Percentiles rank a stretch among this genome's conserved stretches.
These are phyloP conservation scores for Aspergillus candidus DNA, from an alignment of 2,329 filamentous ascomycete genomes.

Conservation along the genomic window DNA sequence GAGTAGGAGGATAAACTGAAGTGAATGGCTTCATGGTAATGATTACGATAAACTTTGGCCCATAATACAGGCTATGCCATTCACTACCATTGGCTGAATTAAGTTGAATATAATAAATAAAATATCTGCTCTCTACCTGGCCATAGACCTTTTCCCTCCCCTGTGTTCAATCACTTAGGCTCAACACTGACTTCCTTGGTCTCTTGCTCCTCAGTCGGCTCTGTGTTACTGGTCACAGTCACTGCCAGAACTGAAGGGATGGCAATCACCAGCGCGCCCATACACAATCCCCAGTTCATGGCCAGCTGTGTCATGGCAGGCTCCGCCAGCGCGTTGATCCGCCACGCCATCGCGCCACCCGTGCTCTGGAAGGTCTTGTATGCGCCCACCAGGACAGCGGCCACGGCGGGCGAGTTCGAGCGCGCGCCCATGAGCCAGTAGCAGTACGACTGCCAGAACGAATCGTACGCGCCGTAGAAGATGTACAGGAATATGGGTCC, in stretches of 20 bases:
- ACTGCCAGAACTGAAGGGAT: slow-evolving; percentile 42
- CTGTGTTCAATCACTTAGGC: no score
- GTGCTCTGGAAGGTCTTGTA: slow-evolving; percentile 44
- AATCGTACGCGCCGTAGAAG: slow-evolving; percentile 64
- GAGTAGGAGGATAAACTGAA: no score
- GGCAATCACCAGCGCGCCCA: slow-evolving; percentile 39
- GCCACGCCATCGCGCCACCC: slow-evolving; percentile 45
- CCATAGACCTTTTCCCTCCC: no score
- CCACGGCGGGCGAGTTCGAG: slow-evolving; percentile 37
- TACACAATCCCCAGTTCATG: slow-evolving; percentile 44
- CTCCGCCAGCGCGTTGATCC: slow-evolving; percentile 35
- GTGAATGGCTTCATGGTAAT: no score
- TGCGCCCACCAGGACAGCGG: slow-evolving; percentile 43
- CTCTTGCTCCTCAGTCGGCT: slow-evolving; percentile 5
- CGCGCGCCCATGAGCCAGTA: slow-evolving; percentile 55
- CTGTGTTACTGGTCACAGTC: slow-evolving; percentile 23
- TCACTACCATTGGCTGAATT: no score
- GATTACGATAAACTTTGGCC: no score
- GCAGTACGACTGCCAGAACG: slow-evolving; percentile 59
- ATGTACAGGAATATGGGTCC: slow-evolving; percentile 65
- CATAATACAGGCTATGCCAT: no score
- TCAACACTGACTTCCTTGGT: background rate
- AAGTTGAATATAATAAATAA: no score
- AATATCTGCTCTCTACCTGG: no score
- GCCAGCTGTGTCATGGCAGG: slow-evolving; percentile 39